phyloP scores from a whole-genome alignment of 257 asterid species.

The Nicotiana benthamiana region DNA sequence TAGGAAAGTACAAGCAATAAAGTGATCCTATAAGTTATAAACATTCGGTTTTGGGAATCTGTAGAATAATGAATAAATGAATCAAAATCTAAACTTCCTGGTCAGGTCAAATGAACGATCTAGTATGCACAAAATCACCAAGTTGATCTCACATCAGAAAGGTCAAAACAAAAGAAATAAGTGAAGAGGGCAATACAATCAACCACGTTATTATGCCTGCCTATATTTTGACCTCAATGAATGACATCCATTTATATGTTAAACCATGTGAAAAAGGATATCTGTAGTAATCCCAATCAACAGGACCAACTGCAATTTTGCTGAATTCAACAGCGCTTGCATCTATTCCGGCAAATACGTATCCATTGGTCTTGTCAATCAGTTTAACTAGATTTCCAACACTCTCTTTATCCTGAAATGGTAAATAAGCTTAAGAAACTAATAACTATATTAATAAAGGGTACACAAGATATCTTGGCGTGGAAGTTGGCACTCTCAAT shows the following conservation, averaged over 20 bases:
- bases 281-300: slow-evolving; percentile 91
- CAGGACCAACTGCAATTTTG: slow-evolving; percentile 81
- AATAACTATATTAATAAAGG: slow-evolving; percentile 5
- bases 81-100: neutral
- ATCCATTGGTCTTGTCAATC: slow-evolving; percentile 92
- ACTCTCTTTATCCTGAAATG: slow-evolving; percentile 82
- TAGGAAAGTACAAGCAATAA: neutral
- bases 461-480: slow-evolving; percentile 8
- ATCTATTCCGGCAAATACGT: slow-evolving; percentile 79
- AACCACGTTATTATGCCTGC: neutral
- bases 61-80: neutral
- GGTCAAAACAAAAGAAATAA: too few species aligned
- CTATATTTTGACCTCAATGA: neutral
- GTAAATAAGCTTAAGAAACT: neutral
- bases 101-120: neutral
- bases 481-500: neutral
- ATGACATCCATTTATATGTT: neutral
- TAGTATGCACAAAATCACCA: neutral
- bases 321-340: slow-evolving; percentile 88
- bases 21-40: neutral
- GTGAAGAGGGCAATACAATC: neutral
- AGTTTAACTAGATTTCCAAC: slow-evolving; percentile 84
- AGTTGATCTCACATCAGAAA: neutral
- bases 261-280: slow-evolving; percentile 55
- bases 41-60: neutral